Base-by-base conservation (phyloP, 257 asterid species). In the Lithospermum erythrorhizon region DNA sequence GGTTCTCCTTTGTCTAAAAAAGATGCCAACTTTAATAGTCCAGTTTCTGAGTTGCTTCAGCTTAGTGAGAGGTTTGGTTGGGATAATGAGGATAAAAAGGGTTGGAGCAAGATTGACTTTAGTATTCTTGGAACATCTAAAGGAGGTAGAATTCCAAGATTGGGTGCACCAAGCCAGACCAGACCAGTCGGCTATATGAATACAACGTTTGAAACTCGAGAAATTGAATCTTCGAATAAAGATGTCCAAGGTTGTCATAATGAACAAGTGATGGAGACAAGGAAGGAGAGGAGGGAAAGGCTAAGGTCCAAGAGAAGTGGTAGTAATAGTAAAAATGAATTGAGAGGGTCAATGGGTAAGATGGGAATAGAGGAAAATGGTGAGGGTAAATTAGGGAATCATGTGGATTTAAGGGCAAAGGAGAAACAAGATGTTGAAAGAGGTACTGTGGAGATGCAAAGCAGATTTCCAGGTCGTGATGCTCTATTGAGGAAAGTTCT, bases 111-210 rank as follows among this genome's bases (percentile, higher is more conserved):
- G 80, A 61, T 86, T 41, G 86, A 89, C 76, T 89, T 82, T 23
- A 79, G 73, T 48, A 53, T 89, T 65, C 78, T 89, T 37, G 97
- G 97, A 0, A 86, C 94, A 14, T 83, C 95, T 7, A 78, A 73
- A 54, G 89, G 96, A 3, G 88, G 83, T 18, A 67, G 96, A 25
- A 87, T 90, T 45, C 97, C 97, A 4, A 83, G 97, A 21, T 48
- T 58, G 11, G 57, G 45, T 32, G 58, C 22, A 15, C 19, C 21
- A 0, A 16, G 18, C 13, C 13, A n/a, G 17, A n/a, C 16, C 6
- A 16, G 17, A 49, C 21, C n/a, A 9, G 8, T 15, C 10, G 3
- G 24, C 20, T 20, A 9, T 19, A 1, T n/a, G 29, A 18, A 10
- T 35, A 30, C 5, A 15, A 16, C 24, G 47, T 55, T 9, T 29